Base-by-base conservation (phyloP, 2,329 filamentous ascomycete genomes). In the Knufia petricola region DNA sequence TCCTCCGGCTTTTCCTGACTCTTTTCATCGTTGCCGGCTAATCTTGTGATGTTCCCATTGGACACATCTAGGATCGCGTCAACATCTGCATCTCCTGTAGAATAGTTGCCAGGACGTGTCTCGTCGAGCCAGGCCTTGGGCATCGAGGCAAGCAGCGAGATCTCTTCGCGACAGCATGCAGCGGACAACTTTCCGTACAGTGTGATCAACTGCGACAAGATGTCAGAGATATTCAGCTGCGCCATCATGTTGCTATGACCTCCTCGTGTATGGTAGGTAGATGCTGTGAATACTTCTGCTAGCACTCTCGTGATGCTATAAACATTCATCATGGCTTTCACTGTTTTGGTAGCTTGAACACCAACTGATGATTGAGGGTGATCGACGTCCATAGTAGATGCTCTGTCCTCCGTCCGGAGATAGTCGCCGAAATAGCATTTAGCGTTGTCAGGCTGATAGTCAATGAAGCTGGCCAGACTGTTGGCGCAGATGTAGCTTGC, bases 141-240 rank as follows among this genome's bases (percentile, higher is more conserved):
- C 42, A 95, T 82, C 46, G 78, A 74, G 44, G 79, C 81, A 55
- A 84, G 77, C 38, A 95, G 71, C 0, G 82, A 71, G 30, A 89
- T 84, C 55, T 94, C 85, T 64, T 98, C 90, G 65, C 82, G 83
- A n/a, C 94, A 75, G 51, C 87, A 85, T 46, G 83, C 82, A 36
- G 85, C 78, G 55, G 95, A 76, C 13, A 98, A 69, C 20, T 81
- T 81, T 2, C 87, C 88, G 28, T 96, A 75, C 21, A 81, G 80
- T 53, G 79, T 77, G 20, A 94, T 76, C 31, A 95, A 69, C n/a
- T 73, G 68, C 38, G 79, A 72, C 62, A 94, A 94, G 63, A 87
- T 82, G 63, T 96, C 90, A 26, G 82, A 87, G 19, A 94, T 76
- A 60, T 94, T 94, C 57, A 94, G 77, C 21, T 80, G 76, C 48